Conservation (phyloP, 441 rosid genomes). For the Eutrema salsugineum region DNA sequence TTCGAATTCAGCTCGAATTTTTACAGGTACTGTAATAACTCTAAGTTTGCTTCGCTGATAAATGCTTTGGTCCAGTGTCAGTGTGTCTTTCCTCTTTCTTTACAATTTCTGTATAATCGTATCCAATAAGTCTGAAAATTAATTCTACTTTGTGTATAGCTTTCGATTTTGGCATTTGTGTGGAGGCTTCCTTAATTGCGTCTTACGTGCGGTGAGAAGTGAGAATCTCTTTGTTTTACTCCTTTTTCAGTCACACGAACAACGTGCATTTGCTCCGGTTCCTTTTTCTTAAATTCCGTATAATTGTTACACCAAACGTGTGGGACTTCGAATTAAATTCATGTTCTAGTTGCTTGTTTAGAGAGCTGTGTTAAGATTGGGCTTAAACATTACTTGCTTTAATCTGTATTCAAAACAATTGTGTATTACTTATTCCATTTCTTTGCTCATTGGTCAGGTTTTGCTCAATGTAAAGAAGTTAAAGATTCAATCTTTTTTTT, state of each 20-base stretch:
- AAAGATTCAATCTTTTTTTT: constrained; percentile 29
- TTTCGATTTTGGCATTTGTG: constrained; percentile 16
- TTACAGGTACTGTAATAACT: constrained; percentile 34
- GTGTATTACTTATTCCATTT: constrained; percentile 4
- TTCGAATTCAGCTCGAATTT: constrained; percentile 11
- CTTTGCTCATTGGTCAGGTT: constrained; percentile 12
- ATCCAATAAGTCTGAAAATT: constrained; percentile 3
- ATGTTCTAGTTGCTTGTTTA: constrained; percentile 23
- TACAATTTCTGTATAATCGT: neutral
- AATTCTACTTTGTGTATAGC: constrained; percentile 2
- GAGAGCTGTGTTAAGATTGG: constrained; percentile 1
- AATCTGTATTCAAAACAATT: no score
- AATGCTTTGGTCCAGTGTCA: constrained; percentile 13
- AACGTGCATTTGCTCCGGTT: constrained; percentile 24
- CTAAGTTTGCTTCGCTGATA: neutral
- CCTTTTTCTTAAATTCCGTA: neutral
- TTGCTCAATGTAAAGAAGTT: constrained; percentile 15
- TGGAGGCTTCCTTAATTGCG: neutral
- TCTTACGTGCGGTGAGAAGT: constrained; percentile 6
- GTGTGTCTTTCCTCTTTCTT: neutral
- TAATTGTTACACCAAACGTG: constrained; percentile 16
- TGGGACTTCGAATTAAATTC: constrained; percentile 2
- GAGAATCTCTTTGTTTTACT: neutral
- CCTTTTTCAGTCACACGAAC: constrained; percentile 15
- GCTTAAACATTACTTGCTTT: neutral